Base-by-base conservation (phyloP, 2,329 filamentous ascomycete genomes). In the Apiospora aurea region DNA sequence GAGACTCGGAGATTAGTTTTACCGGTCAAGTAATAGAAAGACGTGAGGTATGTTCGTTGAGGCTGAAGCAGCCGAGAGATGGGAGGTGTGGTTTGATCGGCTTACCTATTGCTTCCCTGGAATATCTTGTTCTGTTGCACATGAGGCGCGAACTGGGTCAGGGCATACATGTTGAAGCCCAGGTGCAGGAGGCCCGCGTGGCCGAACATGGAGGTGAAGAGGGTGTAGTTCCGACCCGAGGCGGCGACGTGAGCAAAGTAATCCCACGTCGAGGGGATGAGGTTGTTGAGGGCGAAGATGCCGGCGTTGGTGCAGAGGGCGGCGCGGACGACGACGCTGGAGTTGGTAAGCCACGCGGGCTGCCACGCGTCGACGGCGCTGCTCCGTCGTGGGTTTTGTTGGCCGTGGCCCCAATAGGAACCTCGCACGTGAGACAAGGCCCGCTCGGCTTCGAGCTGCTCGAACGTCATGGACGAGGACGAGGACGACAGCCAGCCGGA, bases 141-240 rank as follows among this genome's bases (percentile, higher is more conserved):
- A 2, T 16, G 6, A 24, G 72, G 72, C 0, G 71, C 74, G n/a
- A 78, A 70, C 34, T 69, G 47, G 41, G 70, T 66, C 73, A 79
- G 69, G 18, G 18, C 75, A 44, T 75, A 74, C 57, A 77, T 72
- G 67, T 79, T 80, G 13, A 78, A 0, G 8, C 61, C 72, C 4
- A 75, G 72, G 66, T 78, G 77, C 1, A 76, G 2, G 0, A 75
- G 24, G 26, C 76, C 73, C 0, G 18, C 16, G 64, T 80, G 78
- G 3, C 75, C 76, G 69, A 80, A 79, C 57, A 71, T 69, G 7
- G 71, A 77, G 18, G 77, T 79, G 67, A 80, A 70, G 29, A 79
- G 73, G 47, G 78, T 79, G 69, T 76, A 77, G 68, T 78, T 79
- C 10, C 49, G 67, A 1, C 57, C 29, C 6, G 26, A 3, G 10